phyloP scores from a whole-genome alignment of 208 protist species.

The Trypanosoma avium region DNA sequence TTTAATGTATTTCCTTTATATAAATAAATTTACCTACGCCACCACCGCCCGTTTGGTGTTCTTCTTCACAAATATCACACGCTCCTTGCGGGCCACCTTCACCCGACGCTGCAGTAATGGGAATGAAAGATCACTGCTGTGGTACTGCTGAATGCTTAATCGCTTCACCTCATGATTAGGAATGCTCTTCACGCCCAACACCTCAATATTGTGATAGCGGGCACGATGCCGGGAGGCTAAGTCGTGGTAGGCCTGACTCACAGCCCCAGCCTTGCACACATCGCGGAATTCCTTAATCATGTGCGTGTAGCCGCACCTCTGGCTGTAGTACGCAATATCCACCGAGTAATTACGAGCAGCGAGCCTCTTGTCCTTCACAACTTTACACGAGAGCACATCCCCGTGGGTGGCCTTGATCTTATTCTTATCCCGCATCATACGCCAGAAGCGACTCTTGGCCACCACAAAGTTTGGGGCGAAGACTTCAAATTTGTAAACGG shows the following conservation, averaged over 20 bases:
- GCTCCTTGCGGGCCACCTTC: conserved; percentile 30
- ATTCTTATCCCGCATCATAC: conserved; percentile 97
- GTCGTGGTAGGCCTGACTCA: conserved; percentile 97
- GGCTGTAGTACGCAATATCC: conserved; percentile 98
- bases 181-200: conserved; percentile 94
- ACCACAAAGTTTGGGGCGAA: conserved; percentile 98
- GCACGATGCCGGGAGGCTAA: conserved; percentile 97
- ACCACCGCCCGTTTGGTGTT: conserved; percentile 84
- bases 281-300: conserved; percentile 99
- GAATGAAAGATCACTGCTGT: conserved; percentile 92
- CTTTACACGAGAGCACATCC: conserved; percentile 94
- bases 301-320: conserved; percentile 98
- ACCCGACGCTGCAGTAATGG: conserved; percentile 44
- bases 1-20: background rate
- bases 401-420: conserved; percentile 99
- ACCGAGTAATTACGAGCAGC: conserved; percentile 99
- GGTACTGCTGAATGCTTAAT: conserved; percentile 60
- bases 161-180: conserved; percentile 79
- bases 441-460: conserved; percentile 99
- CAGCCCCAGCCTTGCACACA: conserved; percentile 93
- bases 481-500: conserved; percentile 98
- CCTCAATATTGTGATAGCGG: conserved; percentile 95
- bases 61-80: conserved; percentile 75
- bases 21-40: background rate
- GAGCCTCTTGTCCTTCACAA: conserved; percentile 96